These are phyloP conservation scores for Pyrenopolyporus hunteri DNA, from an alignment of 495 filamentous ascomycete species.

Conservation along the genomic window DNA sequence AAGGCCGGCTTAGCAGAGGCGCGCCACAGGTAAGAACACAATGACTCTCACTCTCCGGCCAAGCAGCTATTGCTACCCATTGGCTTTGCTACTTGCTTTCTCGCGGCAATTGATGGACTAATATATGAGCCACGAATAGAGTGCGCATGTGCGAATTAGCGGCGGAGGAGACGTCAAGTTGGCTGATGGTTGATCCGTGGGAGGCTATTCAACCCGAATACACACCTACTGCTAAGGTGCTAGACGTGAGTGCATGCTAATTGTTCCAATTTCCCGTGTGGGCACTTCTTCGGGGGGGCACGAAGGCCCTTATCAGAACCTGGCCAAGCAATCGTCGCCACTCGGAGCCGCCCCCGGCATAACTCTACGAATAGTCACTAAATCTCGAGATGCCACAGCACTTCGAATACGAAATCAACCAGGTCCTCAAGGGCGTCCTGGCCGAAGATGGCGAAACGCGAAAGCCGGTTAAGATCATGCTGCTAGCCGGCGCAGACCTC, in stretches of 20 bases:
- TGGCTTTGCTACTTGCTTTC: not conserved
- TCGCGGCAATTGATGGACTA: constrained; percentile 14
- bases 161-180: constrained; percentile 72
- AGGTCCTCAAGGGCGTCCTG: constrained; percentile 74
- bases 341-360: not conserved
- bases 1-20: constrained; percentile 84
- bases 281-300: not conserved
- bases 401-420: constrained; percentile 87
- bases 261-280: not conserved
- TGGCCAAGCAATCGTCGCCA: not conserved
- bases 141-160: constrained; percentile 77
- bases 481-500: constrained; percentile 82
- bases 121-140: constrained; percentile 28
- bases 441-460: constrained; percentile 61
- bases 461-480: constrained; percentile 65
- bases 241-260: constrained; percentile 57
- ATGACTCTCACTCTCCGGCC: not conserved
- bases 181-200: constrained; percentile 84
- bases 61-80: not conserved
- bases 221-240: constrained; percentile 83
- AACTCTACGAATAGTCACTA: constrained; percentile 1
- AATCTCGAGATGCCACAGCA: constrained; percentile 52
- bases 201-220: constrained; percentile 70
- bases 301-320: not conserved
- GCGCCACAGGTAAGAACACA: constrained; percentile 64